phyloP scores from a whole-genome alignment of 768 basidiomycete species.

The Xerocomellus dryophilus region DNA sequence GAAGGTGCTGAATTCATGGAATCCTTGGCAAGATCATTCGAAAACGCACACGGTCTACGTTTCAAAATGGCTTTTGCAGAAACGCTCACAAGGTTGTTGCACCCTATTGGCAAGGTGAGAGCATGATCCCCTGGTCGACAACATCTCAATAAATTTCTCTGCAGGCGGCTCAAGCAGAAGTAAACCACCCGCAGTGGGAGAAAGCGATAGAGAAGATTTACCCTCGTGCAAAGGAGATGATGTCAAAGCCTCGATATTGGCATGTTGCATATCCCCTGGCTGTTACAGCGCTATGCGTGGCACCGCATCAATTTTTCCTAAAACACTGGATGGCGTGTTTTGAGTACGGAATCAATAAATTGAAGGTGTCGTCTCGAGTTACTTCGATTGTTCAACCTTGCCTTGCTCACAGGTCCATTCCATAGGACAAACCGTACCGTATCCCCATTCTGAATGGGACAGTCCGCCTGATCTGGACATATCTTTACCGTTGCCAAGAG shows the following conservation, averaged over 20 bases:
- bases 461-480: slow-evolving; percentile 86
- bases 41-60: slow-evolving; percentile 76
- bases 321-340: slow-evolving; percentile 78
- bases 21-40: slow-evolving; percentile 77
- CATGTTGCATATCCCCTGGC: slow-evolving; percentile 79
- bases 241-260: slow-evolving; percentile 89
- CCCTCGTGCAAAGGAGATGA: slow-evolving; percentile 80
- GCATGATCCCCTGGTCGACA: background rate
- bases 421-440: slow-evolving; percentile 76
- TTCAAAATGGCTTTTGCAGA: slow-evolving; percentile 87
- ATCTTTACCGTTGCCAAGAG: slow-evolving; percentile 91
- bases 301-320: slow-evolving; percentile 80
- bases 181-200: slow-evolving; percentile 93
- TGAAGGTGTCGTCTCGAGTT: slow-evolving; percentile 57
- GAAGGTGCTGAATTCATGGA: slow-evolving; percentile 91
- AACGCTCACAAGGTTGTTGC: slow-evolving; percentile 68
- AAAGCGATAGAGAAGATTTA: slow-evolving; percentile 85
- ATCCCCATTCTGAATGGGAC: slow-evolving; percentile 76
- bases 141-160: background rate
- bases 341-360: slow-evolving; percentile 66
- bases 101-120: slow-evolving; percentile 82
- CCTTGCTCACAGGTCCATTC: background rate
- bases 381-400: background rate
- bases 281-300: slow-evolving; percentile 81
- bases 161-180: slow-evolving; percentile 92